These are phyloP conservation scores for Artemisia argyi DNA, from an alignment of 129 eudicot genomes.

Conservation along the genomic window DNA sequence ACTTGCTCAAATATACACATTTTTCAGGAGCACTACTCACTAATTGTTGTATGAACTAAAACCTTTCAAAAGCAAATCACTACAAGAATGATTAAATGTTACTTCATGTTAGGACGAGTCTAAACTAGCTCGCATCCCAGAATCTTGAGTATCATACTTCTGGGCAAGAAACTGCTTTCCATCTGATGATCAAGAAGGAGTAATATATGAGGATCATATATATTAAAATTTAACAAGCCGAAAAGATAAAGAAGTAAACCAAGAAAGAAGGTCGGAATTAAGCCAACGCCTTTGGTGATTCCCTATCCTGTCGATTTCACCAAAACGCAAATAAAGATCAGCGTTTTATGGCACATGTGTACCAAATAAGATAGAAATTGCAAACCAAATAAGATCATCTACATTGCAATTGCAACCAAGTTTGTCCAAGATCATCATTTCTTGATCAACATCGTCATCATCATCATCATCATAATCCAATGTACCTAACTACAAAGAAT, in stretches of 20 bases:
- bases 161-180: slow-evolving; percentile 11
- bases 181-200: slow-evolving; percentile 25
- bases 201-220: neutral
- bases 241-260: no score
- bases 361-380: slow-evolving; percentile 29
- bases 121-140: slow-evolving; percentile 28
- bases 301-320: no score
- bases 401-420: slow-evolving; percentile 18
- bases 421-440: slow-evolving; percentile 34
- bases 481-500: slow-evolving; percentile 51
- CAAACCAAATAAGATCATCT: slow-evolving; percentile 37
- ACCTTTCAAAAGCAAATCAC: neutral
- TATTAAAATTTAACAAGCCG: neutral
- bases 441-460: slow-evolving; percentile 16
- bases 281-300: no score
- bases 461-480: slow-evolving; percentile 31
- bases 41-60: neutral
- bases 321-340: no score
- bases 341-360: neutral
- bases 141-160: slow-evolving; percentile 32
- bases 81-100: neutral
- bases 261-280: no score
- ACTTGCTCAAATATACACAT: neutral
- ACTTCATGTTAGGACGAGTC: neutral
- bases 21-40: neutral